Conservation (phyloP, 768 basidiomycete genomes). For the Collybiopsis luxurians region DNA sequence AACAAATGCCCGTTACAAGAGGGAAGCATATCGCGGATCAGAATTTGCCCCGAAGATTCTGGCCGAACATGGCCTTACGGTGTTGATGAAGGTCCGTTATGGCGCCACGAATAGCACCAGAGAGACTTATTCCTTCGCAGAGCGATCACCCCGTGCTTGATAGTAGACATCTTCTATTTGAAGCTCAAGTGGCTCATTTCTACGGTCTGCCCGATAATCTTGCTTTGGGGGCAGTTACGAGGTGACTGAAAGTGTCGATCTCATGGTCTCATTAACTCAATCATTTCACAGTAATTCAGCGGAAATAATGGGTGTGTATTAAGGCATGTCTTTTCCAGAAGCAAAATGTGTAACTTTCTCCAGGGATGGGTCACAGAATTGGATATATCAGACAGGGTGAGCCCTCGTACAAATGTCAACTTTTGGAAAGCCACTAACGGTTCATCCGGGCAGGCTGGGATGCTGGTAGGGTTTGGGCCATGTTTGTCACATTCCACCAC, state of each 20-base stretch:
- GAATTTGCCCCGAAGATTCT: slow-evolving; percentile 52
- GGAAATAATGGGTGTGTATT: slow-evolving; percentile 17
- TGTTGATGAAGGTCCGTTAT: slow-evolving; percentile 50
- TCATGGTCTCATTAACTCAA: background rate
- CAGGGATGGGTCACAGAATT: slow-evolving; percentile 59
- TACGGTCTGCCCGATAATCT: slow-evolving; percentile 52
- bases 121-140: slow-evolving; percentile 16
- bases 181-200: slow-evolving; percentile 60
- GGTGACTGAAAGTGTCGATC: slow-evolving; percentile 17
- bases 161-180: slow-evolving; percentile 55
- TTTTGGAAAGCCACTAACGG: background rate
- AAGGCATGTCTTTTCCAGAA: slow-evolving; percentile 33
- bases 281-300: slow-evolving; percentile 47
- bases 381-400: slow-evolving; percentile 58
- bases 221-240: slow-evolving; percentile 66
- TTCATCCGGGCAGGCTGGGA: slow-evolving; percentile 56
- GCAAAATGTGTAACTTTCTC: slow-evolving; percentile 52
- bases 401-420: slow-evolving; percentile 4
- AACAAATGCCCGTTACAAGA: slow-evolving; percentile 38
- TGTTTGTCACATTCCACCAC: background rate
- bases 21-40: slow-evolving; percentile 61
- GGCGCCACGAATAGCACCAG: background rate
- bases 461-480: slow-evolving; percentile 47
- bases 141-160: slow-evolving; percentile 45
- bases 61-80: slow-evolving; percentile 46